Evolutionary conservation across 768 basidiomycete genomes (phyloP).

Genomic region (Podaxis mareebaensis): DNA sequence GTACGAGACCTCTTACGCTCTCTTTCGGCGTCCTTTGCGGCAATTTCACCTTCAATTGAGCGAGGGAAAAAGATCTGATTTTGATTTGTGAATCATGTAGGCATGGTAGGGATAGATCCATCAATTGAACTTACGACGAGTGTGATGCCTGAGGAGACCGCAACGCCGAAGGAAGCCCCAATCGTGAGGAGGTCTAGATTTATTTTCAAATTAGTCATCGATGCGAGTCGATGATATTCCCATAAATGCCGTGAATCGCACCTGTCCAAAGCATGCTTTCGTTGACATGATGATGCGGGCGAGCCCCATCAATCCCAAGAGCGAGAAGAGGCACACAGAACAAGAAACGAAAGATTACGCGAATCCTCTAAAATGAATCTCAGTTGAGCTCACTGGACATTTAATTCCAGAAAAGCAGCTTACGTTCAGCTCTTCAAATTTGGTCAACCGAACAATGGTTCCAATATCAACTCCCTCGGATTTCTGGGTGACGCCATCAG

Average conservation of each 20-base stretch:
- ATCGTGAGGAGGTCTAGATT: constrained; percentile 59
- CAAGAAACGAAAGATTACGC: constrained; percentile 71
- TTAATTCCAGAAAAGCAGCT: constrained; percentile 24
- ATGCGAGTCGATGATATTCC: neutral
- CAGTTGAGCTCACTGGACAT: constrained; percentile 1
- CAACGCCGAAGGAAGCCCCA: constrained; percentile 56
- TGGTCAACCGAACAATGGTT: constrained; percentile 72
- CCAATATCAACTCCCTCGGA: constrained; percentile 59
- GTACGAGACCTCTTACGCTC: constrained; percentile 39
- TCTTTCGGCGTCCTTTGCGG: constrained; percentile 46
- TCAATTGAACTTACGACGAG: constrained; percentile 53
- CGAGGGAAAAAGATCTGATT: constrained; percentile 83
- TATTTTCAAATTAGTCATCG: constrained; percentile 7
- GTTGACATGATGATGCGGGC: constrained; percentile 64
- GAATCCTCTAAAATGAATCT: constrained; percentile 50
- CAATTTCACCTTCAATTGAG: constrained; percentile 66
- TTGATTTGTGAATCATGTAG: neutral
- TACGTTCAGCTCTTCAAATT: constrained; percentile 83
- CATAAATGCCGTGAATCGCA: constrained; percentile 21
- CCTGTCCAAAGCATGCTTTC: constrained; percentile 57
- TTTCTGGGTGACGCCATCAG: constrained; percentile 38
- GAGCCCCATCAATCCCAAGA: constrained; percentile 69
- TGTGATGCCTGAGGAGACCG: constrained; percentile 72
- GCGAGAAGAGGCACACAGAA: constrained; percentile 67
- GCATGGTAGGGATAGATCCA: neutral